Evolutionary conservation across 2,329 filamentous ascomycete species (phyloP).

Genomic region (Fusarium metavorans): DNA sequence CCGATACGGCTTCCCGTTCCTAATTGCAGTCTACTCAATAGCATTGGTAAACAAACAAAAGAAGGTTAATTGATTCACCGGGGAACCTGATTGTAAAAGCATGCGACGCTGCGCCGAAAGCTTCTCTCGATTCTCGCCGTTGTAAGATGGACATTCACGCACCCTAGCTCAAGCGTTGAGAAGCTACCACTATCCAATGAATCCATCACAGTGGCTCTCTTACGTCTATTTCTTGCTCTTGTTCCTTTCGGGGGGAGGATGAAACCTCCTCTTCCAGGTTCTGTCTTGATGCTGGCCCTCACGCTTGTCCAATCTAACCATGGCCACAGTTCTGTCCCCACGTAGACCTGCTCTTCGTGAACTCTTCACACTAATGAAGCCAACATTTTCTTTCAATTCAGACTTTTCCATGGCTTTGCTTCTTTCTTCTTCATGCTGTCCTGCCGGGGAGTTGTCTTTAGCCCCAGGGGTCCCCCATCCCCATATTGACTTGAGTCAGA

Average conservation of each 20-base stretch:
- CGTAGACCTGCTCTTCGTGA: not conserved
- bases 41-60: not conserved
- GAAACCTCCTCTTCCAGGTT: not conserved
- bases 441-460: not conserved
- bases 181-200: not conserved
- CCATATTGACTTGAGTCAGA: no score
- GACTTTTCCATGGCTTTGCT: not conserved
- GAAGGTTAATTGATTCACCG: not conserved
- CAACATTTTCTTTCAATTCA: not conserved
- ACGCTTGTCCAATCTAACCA: not conserved
- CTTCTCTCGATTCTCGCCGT: not conserved
- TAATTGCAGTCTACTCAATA: not conserved
- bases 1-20: not conserved
- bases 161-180: not conserved
- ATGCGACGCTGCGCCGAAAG: not conserved
- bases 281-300: not conserved
- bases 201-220: not conserved
- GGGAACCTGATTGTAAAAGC: not conserved
- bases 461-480: no score
- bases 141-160: not conserved
- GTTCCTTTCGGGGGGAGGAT: not conserved
- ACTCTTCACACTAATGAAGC: not conserved
- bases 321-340: not conserved
- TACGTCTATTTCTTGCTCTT: rapidly evolving
- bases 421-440: not conserved